Evolutionary conservation across 805 yeast species (phyloP).

Genomic region (Zygosaccharomyces rouxii): DNA sequence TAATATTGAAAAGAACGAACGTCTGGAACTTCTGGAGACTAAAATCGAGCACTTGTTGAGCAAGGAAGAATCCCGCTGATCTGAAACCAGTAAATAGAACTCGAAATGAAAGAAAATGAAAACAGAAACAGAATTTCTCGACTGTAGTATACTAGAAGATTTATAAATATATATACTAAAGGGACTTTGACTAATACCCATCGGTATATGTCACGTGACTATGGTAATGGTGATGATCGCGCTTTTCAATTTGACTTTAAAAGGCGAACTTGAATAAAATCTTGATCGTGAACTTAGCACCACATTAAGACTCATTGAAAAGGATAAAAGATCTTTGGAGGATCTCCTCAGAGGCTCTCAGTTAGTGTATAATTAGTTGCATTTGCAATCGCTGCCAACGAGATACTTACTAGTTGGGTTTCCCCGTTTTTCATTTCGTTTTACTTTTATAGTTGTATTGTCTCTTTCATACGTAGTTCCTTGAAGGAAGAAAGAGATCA

Average conservation of each 20-base stretch:
- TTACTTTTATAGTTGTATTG: constrained; percentile 5
- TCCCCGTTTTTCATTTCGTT: constrained; percentile 1
- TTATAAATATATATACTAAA: neutral
- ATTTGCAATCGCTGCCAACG: neutral
- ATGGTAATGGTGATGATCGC: neutral
- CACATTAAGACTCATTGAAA: neutral
- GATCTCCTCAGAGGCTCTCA: constrained; percentile 1
- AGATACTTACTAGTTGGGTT: neutral
- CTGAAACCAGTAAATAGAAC: neutral
- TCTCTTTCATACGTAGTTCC: constrained; percentile 8
- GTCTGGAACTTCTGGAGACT: constrained; percentile 51
- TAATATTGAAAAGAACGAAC: constrained; percentile 61
- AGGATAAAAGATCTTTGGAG: neutral
- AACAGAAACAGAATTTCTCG: neutral
- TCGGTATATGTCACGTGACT: neutral
- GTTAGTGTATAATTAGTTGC: constrained; percentile 3
- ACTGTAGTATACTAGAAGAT: neutral
- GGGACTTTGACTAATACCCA: neutral
- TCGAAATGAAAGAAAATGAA: neutral
- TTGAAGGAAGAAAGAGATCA: constrained; percentile 6
- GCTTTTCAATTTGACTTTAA: neutral
- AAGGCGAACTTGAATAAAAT: neutral
- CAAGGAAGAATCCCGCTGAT: constrained; percentile 21
- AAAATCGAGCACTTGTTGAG: constrained; percentile 54
- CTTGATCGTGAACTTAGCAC: neutral